These are phyloP conservation scores for Yamadazyma epiphylla DNA, from an alignment of 1,139 yeast species.

Conservation along the genomic window DNA sequence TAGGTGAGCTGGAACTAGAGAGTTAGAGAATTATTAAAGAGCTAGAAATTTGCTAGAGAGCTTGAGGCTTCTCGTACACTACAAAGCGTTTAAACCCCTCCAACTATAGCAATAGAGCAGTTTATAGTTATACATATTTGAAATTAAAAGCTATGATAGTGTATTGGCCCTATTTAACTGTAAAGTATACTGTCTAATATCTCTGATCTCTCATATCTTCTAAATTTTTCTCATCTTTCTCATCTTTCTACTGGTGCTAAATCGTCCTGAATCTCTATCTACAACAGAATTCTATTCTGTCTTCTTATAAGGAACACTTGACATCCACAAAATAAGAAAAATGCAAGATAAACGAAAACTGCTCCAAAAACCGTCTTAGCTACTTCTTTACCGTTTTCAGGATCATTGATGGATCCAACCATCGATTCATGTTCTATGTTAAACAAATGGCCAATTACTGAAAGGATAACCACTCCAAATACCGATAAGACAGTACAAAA, in stretches of 20 bases:
- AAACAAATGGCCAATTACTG: conserved; percentile 81
- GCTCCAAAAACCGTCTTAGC: conserved; percentile 90
- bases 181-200: too few relatives aligned
- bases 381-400: conserved; percentile 90
- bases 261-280: too few relatives aligned
- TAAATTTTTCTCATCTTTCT: too few relatives aligned
- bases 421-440: conserved; percentile 80
- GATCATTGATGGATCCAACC: conserved; percentile 89
- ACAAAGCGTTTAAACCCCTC: too few relatives aligned
- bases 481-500: conserved; percentile 91
- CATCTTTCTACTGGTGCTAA: too few relatives aligned
- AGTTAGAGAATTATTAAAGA: too few relatives aligned
- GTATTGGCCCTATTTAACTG: too few relatives aligned
- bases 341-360: conserved; percentile 73
- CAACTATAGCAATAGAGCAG: too few relatives aligned
- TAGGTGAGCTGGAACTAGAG: conserved; percentile 8
- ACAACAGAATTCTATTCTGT: conserved; percentile 52
- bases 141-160: too few relatives aligned
- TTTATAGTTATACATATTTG: not conserved
- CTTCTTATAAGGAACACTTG: conserved; percentile 66
- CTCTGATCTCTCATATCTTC: too few relatives aligned
- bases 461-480: conserved; percentile 82
- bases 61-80: too few relatives aligned
- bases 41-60: too few relatives aligned
- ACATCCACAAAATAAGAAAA: conserved; percentile 85